These are phyloP conservation scores for Pistacia vera DNA, from an alignment of 345 rosid species.

Conservation along the genomic window DNA sequence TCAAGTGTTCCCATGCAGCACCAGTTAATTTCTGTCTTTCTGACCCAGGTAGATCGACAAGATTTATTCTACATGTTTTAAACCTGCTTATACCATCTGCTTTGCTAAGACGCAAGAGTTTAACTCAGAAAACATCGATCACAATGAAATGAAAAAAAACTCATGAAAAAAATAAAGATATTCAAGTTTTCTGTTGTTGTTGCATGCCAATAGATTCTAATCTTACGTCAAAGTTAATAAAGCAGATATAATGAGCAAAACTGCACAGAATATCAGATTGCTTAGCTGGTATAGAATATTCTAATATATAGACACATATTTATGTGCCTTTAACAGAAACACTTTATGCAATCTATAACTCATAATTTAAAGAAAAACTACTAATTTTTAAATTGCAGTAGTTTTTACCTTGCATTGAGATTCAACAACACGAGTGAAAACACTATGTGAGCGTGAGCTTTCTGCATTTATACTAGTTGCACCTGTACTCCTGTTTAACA, in stretches of 20 bases:
- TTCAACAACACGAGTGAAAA: slow-evolving; percentile 94
- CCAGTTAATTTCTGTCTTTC: slow-evolving; percentile 96
- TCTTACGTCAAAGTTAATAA: slow-evolving; percentile 2
- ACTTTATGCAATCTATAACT: neutral
- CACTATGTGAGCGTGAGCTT: slow-evolving; percentile 98
- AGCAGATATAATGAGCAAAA: neutral
- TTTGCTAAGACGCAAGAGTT: slow-evolving; percentile 39
- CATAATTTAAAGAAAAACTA: neutral
- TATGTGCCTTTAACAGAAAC: neutral
- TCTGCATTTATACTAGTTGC: slow-evolving; percentile 96
- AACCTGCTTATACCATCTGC: slow-evolving; percentile 88
- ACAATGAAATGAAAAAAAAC: slow-evolving; percentile 12
- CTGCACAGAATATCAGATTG: neutral
- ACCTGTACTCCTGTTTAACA: slow-evolving; percentile 93
- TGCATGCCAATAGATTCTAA: slow-evolving; percentile 1
- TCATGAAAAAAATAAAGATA: neutral
- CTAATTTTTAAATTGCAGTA: slow-evolving; percentile 8
- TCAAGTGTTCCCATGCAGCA: slow-evolving; percentile 95
- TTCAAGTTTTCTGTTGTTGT: neutral
- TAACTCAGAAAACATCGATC: slow-evolving; percentile 16
- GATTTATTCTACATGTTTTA: slow-evolving; percentile 96
- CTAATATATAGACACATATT: neutral
- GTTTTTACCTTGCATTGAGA: slow-evolving; percentile 91
- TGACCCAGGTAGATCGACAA: slow-evolving; percentile 98
- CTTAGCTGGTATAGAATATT: neutral